phyloP scores from a whole-genome alignment of 83 land plant species.

The Thuja plicata region DNA sequence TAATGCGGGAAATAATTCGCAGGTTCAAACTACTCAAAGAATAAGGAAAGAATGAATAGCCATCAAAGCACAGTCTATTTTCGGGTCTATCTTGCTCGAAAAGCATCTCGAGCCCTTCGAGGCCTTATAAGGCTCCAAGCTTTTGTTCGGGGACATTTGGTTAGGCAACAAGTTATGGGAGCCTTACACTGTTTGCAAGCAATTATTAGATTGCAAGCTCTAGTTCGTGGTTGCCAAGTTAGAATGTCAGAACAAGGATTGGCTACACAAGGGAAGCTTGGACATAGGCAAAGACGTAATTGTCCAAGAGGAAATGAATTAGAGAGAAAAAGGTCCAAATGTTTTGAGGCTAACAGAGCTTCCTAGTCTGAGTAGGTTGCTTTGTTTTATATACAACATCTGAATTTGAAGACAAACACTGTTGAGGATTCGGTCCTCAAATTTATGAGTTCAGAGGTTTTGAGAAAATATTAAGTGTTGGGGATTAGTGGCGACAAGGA shows the following conservation, averaged over 20 bases:
- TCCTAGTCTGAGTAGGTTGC: no score
- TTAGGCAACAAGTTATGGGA: constrained; percentile 66
- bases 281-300: no score
- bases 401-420: no score
- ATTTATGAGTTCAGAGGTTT: no score
- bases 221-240: no score
- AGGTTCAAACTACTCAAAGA: constrained; percentile 23
- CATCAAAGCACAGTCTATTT: constrained; percentile 53
- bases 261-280: no score
- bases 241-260: no score
- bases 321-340: constrained; percentile 6
- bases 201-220: constrained; percentile 66
- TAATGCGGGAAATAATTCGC: neutral
- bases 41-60: constrained; percentile 45
- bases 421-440: no score
- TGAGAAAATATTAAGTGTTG: no score
- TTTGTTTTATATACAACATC: no score
- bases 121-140: constrained; percentile 83
- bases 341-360: constrained; percentile 1
- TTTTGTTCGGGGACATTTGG: constrained; percentile 70
- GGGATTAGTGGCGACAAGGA: no score
- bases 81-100: constrained; percentile 68
- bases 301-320: no score
- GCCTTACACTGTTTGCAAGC: constrained; percentile 49
- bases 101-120: constrained; percentile 68